Base-by-base conservation (phyloP, 2,329 filamentous ascomycete species). In the Scytalidium sp. region DNA sequence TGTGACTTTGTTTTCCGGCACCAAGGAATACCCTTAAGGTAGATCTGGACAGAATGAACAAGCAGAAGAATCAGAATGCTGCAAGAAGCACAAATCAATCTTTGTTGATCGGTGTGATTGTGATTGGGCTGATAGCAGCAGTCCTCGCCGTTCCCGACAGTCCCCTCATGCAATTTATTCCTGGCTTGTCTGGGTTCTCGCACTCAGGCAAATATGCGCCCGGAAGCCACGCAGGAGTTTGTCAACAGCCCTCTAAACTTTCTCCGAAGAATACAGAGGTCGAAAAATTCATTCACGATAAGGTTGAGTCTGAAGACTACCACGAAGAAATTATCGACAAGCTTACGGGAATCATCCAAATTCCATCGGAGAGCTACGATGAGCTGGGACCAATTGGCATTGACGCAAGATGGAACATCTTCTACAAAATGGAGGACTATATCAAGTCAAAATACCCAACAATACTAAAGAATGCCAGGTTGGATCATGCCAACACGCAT, bases 401-500 rank as follows among this genome's bases (percentile, higher is more conserved):
- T 39, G 79, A 82, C 56, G 63, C 70, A 46, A 70, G 79, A 45
- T 82, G 79, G 79, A 65, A 74, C 22, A 69, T 75, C 0, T 79
- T 80, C 54, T 74, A 75, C 47, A 63, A 72, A 10, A 66, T 81
- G n/a, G 71, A 78, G 45, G 58, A 72, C 3, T 41, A 51, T 71
- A 73, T 77, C 58, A 68, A 69, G 65, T 6, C 41, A 21, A 11
- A 17, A 54, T 63, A 2, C 57, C 65, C 50, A 54, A 25, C 74
- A 50, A 62, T 60, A 25, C 56, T 78, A 8, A 78, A 82, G 52
- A 80, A 77, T 43, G 70, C 85, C 51, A 85, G 32, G 44, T 58
- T 78, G 8, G 78, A 83, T 52, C 80, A 78, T 45, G 70, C 85
- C 50, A 85, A 86, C 59, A 82, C 74, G 0, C 76, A 83, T 23